These are phyloP conservation scores for Centrapalus pauciflorus DNA, from an alignment of 129 eudicot species.

Conservation along the genomic window DNA sequence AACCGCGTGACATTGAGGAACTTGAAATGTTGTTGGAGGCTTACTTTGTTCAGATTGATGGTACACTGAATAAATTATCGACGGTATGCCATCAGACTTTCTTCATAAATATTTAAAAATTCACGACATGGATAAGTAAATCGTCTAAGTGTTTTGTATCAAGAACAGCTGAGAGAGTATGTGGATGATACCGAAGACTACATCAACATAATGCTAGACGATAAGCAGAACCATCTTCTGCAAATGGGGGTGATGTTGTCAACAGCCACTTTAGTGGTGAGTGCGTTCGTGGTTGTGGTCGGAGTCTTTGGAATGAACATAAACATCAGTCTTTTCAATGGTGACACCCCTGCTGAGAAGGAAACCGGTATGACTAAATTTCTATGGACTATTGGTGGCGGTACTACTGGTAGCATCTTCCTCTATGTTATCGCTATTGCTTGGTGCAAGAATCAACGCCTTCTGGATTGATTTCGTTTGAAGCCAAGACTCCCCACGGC, in stretches of 20 bases:
- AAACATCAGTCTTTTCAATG: slow-evolving; percentile 46
- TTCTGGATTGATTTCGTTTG: slow-evolving; percentile 47
- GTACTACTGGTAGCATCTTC: slow-evolving; percentile 50
- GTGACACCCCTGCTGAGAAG: neutral
- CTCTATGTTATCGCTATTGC: slow-evolving; percentile 58
- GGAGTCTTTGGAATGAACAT: slow-evolving; percentile 85
- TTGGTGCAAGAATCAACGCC: slow-evolving; percentile 66
- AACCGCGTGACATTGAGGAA: slow-evolving; percentile 72
- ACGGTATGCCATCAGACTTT: slow-evolving; percentile 46
- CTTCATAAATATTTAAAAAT: too few species aligned
- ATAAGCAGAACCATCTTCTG: slow-evolving; percentile 76
- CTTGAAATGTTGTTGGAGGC: slow-evolving; percentile 94
- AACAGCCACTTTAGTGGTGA: slow-evolving; percentile 61
- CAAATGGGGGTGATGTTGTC: slow-evolving; percentile 87
- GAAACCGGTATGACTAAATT: slow-evolving; percentile 42
- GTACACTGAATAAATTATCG: slow-evolving; percentile 68
- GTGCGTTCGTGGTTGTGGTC: slow-evolving; percentile 73
- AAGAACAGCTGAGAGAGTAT: slow-evolving; percentile 64
- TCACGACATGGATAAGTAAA: neutral
- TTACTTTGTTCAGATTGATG: slow-evolving; percentile 84
- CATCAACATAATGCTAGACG: slow-evolving; percentile 86
- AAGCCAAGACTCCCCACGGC: too few species aligned
- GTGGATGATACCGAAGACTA: slow-evolving; percentile 89
- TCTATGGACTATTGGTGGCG: slow-evolving; percentile 70
- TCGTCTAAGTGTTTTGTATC: neutral